Conservation (phyloP, 768 basidiomycete species). For the Tulasnella sp. region DNA sequence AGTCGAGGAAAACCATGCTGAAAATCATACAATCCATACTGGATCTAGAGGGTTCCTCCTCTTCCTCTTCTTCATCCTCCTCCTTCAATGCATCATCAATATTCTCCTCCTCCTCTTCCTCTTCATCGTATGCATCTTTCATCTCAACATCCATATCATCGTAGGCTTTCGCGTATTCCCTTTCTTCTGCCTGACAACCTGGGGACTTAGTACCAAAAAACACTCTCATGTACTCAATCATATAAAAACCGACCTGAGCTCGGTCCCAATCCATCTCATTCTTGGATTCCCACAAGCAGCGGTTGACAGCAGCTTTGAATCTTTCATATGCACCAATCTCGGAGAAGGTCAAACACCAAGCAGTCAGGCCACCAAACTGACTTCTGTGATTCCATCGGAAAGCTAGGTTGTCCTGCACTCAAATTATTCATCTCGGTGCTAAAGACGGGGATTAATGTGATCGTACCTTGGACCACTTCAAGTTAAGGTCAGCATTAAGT, state of each 20-base stretch:
- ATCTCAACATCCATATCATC: conserved; percentile 74
- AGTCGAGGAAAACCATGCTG: background rate
- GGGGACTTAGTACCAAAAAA: background rate
- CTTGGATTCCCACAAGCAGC: conserved; percentile 66
- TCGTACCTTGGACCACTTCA: conserved; percentile 15
- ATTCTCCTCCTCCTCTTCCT: conserved; percentile 54
- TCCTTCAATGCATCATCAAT: conserved; percentile 60
- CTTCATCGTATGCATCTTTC: conserved; percentile 60
- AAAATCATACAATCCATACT: background rate
- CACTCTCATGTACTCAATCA: background rate
- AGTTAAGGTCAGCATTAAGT: conserved; percentile 54
- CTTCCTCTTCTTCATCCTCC: conserved; percentile 22
- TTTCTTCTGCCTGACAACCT: conserved; percentile 56
- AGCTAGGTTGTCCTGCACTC: conserved; percentile 29
- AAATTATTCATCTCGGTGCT: conserved; percentile 15
- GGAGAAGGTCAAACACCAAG: conserved; percentile 73
- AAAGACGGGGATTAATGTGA: conserved; percentile 20
- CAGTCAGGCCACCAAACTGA: conserved; percentile 41
- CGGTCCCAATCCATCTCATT: conserved; percentile 67
- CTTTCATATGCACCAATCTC: conserved; percentile 40
- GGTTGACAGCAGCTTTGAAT: conserved; percentile 52
- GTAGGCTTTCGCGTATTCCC: conserved; percentile 62
- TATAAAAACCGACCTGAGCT: conserved; percentile 42
- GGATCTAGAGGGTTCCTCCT: background rate
- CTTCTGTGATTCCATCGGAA: conserved; percentile 80